Evolutionary conservation across 768 basidiomycete species (phyloP).

Genomic region (Trametes villosa): DNA sequence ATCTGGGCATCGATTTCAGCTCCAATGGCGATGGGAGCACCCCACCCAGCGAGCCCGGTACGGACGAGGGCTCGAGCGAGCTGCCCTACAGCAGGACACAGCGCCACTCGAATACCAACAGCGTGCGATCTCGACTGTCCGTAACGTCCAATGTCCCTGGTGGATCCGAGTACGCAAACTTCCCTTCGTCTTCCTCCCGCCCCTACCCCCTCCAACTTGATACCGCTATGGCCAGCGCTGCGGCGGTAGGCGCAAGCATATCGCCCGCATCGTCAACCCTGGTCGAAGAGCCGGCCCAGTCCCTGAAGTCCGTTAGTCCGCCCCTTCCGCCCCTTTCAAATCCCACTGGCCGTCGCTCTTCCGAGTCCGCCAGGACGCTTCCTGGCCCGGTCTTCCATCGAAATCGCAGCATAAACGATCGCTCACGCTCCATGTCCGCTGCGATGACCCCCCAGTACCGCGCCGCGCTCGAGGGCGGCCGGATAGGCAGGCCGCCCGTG

Average conservation of each 20-base stretch:
- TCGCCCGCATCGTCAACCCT: conserved; percentile 46
- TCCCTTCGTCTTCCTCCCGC: conserved; percentile 44
- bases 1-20: conserved; percentile 57
- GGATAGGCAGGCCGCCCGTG: conserved; percentile 30
- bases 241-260: conserved; percentile 18
- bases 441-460: conserved; percentile 53
- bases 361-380: conserved; percentile 69
- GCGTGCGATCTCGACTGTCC: conserved; percentile 32
- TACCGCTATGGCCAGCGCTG: conserved; percentile 41
- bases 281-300: conserved; percentile 38
- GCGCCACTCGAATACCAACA: conserved; percentile 27
- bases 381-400: conserved; percentile 58
- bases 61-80: conserved; percentile 27
- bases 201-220: conserved; percentile 65
- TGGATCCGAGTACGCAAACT: conserved; percentile 34
- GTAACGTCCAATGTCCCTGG: conserved; percentile 25
- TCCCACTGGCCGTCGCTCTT: conserved; percentile 54
- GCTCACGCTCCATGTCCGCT: conserved; percentile 78
- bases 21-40: conserved; percentile 15
- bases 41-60: conserved; percentile 24
- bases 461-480: conserved; percentile 44
- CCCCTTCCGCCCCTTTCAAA: background rate
- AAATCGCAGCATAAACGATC: conserved; percentile 66
- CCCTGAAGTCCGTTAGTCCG: conserved; percentile 28
- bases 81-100: conserved; percentile 24